These are phyloP conservation scores for Trypanosoma caninum DNA, from an alignment of 208 protist species.

Conservation along the genomic window DNA sequence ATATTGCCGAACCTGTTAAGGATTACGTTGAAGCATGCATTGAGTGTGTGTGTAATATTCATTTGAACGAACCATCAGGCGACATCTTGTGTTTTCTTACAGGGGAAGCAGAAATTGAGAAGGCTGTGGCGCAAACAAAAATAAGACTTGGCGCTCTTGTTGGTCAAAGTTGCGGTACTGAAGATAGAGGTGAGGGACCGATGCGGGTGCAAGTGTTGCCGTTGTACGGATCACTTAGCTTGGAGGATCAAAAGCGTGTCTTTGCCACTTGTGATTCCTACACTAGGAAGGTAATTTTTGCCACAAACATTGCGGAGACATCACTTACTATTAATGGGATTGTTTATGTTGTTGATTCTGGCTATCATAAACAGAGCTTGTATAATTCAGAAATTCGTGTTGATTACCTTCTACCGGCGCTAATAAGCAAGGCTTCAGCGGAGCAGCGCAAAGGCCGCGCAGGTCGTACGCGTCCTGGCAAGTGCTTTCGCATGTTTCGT, in stretches of 20 bases:
- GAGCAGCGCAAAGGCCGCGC: slow-evolving; percentile 99
- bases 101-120: slow-evolving; percentile 86
- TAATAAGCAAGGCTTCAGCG: slow-evolving; percentile 98
- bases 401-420: slow-evolving; percentile 96
- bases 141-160: slow-evolving; percentile 14
- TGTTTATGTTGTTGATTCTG: slow-evolving; percentile 99
- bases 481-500: slow-evolving; percentile 97
- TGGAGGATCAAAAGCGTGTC: slow-evolving; percentile 76
- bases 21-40: slow-evolving; percentile 93
- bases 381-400: slow-evolving; percentile 95
- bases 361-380: slow-evolving; percentile 98
- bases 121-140: slow-evolving; percentile 36
- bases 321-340: slow-evolving; percentile 99
- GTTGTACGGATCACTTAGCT: slow-evolving; percentile 73
- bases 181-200: slow-evolving; percentile 10
- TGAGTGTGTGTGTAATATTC: slow-evolving; percentile 60
- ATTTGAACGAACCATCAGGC: slow-evolving; percentile 58
- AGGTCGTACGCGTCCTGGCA: slow-evolving; percentile 97
- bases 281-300: slow-evolving; percentile 94
- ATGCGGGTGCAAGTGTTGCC: slow-evolving; percentile 57
- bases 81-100: slow-evolving; percentile 91
- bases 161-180: not conserved
- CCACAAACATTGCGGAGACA: slow-evolving; percentile 99
- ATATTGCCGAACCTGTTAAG: slow-evolving; percentile 73
- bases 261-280: slow-evolving; percentile 40